Evolutionary conservation across 179 eudicot genomes (phyloP), one percentile per base, ranked within the genome.

Genomic region (Monotropa hypopitys): DNA sequence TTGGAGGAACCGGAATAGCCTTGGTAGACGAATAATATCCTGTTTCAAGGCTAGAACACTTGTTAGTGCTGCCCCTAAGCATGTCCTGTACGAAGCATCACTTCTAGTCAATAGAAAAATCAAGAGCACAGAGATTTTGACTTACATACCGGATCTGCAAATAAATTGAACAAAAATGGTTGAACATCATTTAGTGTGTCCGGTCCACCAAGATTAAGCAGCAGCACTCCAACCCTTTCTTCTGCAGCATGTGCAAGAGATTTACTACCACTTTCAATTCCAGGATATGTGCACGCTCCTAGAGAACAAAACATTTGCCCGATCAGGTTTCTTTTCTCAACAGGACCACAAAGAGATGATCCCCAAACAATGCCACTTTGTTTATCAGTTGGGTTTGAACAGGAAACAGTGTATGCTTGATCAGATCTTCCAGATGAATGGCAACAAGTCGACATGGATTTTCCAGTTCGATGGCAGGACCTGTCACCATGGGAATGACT

Each of bases 1-100:
- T 84, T 92, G 97, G 73, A 94, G 91, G 81, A 92, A 94, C 18
- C 86, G 87, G 65, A 94, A 94, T 84, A 92, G 73, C 84, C 91
- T 83, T 42, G 98, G 98, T 46, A 94, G 91, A 67, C 98, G 93
- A 76, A 94, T 94, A 71, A 94, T 94, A 80, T 94, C 98, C 98
- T 94, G 87, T 77, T 30, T 28, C 79, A 87, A 73, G 61, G 61
- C 21, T 49, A 73, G n/a, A 50, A 61, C 43, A 63, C 20, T 28
- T 23, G 54, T 73, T 50, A 82, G 33, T 12, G 20, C 46, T 45
- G 53, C 28, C 12, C 15, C 53, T 72, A 74, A 12, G 57, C 16
- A 77, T 16, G 32, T 12, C 35, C 63, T 72, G 26, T 1, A 23
- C 47, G 33, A 3, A 46, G 20, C 49, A 43, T 30, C 69, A 30